Evolutionary conservation across 768 basidiomycete species (phyloP), one percentile per base, ranked within the genome.

Genomic region (Termitomyces sp.): DNA sequence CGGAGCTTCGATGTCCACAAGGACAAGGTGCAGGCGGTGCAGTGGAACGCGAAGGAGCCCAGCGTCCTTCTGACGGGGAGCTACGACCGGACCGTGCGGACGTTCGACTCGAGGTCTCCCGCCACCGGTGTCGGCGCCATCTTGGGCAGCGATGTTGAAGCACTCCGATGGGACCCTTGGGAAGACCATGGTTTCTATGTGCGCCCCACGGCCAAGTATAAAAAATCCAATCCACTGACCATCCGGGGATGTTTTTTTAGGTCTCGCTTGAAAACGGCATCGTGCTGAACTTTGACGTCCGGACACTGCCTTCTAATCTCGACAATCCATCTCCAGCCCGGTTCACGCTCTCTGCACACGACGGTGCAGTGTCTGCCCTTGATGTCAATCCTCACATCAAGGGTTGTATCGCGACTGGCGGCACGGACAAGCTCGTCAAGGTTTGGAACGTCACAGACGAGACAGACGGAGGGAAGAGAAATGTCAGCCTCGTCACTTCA

Each of bases 111-210:
- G 15, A 77, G 96, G 50, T 83, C 94, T 1, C 90, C 91, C 0
- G 85, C 85, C 45, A 76, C 83, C 2, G 89, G 90, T 46, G 87
- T 97, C 14, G 91, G 89, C n/a, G 90, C 89, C 6, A 75, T 86
- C 15, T 78, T 98, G 7, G 92, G 89, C 2, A 87, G 91, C 56
- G 97, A 98, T 70, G 94, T 98, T 17, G 97, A 99, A 71, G 89
- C 90, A 40, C 71, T 98, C 41, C 74, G 86, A 60, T 99, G 97
- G 96, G 96, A 99, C 71, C 95, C 94, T 50, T 97, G 92, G 91
- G 91, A 96, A 54, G 78, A 79, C 5, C 82, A 86, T 60, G 82
- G 82, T 2, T 96, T 97, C 75, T 97, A 91, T 66, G 94, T 94
- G 61, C 60, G 89, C 70, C 33, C 3, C 30, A 30, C 3, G 1